Conservation (phyloP, 371 early-diverging fungal species). For the Mortierella polycephala region DNA sequence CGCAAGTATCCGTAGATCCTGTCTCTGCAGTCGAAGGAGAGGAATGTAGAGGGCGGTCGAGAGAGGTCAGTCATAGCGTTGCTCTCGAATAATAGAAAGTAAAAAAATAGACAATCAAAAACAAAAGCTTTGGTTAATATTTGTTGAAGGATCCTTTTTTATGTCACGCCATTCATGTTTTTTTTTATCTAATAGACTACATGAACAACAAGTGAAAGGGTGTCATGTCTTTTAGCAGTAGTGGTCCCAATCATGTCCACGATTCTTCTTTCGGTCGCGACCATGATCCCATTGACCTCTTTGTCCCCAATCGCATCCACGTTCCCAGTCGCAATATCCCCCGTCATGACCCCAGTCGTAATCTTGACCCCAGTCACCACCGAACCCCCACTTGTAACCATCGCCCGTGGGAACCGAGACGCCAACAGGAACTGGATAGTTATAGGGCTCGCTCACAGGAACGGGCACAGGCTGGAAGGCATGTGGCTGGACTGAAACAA, state of each 20-base stretch:
- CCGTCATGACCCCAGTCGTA: not conserved
- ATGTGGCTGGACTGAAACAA: constrained; percentile 38
- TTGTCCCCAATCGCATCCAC: not conserved
- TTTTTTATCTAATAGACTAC: too few relatives aligned
- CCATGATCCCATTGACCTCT: too few relatives aligned
- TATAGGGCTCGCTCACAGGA: constrained; percentile 30
- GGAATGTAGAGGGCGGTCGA: not conserved
- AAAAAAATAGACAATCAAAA: not conserved
- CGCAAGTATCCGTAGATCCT: not conserved
- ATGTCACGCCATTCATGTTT: not conserved
- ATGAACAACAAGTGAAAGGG: too few relatives aligned
- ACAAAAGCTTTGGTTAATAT: not conserved
- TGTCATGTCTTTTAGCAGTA: too few relatives aligned
- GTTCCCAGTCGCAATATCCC: constrained; percentile 2
- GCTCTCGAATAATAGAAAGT: not conserved
- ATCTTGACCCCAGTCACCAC: not conserved
- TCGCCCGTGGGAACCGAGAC: constrained; percentile 15
- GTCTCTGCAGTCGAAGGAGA: not conserved
- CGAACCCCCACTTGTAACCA: not conserved
- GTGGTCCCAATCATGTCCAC: not conserved
- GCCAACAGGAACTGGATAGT: constrained; percentile 40
- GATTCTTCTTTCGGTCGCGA: too few relatives aligned
- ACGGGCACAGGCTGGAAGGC: constrained; percentile 35
- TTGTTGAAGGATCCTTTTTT: not conserved
- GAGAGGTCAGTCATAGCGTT: constrained; percentile 5